Evolutionary conservation across 768 basidiomycete genomes (phyloP).

Genomic region (Rickenella mellea): DNA sequence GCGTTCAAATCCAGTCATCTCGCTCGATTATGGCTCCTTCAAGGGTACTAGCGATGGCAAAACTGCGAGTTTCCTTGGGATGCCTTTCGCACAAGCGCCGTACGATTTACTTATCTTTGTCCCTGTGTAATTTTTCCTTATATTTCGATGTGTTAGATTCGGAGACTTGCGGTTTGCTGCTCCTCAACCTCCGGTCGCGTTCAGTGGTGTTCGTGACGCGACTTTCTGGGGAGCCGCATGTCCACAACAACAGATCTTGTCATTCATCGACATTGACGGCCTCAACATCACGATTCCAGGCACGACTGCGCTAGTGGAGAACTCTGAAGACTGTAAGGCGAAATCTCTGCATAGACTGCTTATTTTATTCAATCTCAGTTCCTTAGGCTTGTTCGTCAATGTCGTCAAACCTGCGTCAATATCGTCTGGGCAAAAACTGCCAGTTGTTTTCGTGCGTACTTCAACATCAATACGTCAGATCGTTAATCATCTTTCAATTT

Average conservation of each 20-base stretch:
- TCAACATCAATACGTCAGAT: background rate
- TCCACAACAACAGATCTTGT: background rate
- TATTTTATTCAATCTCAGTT: too few species aligned
- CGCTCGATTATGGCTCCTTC: conserved; percentile 1
- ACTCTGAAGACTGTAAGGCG: background rate
- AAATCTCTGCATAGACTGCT: too few species aligned
- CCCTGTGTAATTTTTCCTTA: background rate
- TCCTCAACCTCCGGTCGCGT: background rate
- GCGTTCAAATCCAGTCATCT: too few species aligned
- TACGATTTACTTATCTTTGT: background rate
- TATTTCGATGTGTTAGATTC: background rate
- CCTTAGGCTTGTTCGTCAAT: background rate
- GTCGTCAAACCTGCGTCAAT: background rate
- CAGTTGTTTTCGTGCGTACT: background rate
- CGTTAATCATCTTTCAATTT: background rate
- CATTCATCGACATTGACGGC: background rate
- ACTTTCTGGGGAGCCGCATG: background rate
- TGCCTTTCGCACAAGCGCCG: background rate
- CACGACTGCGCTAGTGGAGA: background rate
- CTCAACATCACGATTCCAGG: background rate
- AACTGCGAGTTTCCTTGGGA: background rate
- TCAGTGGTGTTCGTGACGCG: background rate
- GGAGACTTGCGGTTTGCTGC: background rate
- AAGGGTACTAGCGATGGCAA: background rate
- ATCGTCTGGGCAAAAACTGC: background rate